A percentile compares a stretch with the other conserved stretches of the same genome.
Conservation (phyloP, 371 early-diverging fungal species). For the Umbelopsis sp. region DNA sequence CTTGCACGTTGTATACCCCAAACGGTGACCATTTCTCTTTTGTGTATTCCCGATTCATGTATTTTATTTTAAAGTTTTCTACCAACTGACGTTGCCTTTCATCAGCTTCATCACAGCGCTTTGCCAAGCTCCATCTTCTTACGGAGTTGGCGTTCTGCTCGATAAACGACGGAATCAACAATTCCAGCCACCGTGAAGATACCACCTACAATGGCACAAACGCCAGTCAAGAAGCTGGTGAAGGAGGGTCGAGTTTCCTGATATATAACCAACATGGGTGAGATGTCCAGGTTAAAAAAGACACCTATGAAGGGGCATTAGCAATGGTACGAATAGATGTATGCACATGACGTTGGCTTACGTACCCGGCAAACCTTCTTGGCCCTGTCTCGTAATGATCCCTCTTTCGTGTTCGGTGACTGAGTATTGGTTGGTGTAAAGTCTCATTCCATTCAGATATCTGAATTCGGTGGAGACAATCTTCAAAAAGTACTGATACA, state of each 20-base stretch:
- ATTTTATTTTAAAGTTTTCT: background rate
- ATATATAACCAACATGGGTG: constrained; percentile 94
- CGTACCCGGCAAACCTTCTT: constrained; percentile 59
- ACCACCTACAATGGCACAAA: constrained; percentile 95
- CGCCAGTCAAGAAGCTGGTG: constrained; percentile 84
- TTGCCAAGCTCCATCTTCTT: constrained; percentile 92
- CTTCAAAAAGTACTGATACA: constrained; percentile 92
- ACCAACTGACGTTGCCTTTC: background rate
- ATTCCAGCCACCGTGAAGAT: constrained; percentile 95
- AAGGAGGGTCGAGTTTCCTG: constrained; percentile 84
- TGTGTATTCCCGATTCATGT: background rate
- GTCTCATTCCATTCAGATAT: constrained; percentile 63
- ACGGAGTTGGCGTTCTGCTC: constrained; percentile 79
- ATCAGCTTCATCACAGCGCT: background rate
- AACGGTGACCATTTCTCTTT: too few species aligned
- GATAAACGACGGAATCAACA: constrained; percentile 88
- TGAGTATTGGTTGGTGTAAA: constrained; percentile 92
- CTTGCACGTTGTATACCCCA: too few species aligned
- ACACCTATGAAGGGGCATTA: constrained; percentile 59
- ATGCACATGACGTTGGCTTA: constrained; percentile 4
- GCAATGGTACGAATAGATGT: too few species aligned
- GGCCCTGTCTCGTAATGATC: constrained; percentile 29
- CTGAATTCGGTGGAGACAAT: constrained; percentile 88
- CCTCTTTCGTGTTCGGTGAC: constrained; percentile 83
- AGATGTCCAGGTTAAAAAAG: constrained; percentile 95